Percentiles rank a stretch among this genome's conserved stretches.
These are phyloP conservation scores for Pseudozyma flocculosa DNA, from an alignment of 1,284 basidiomycete genomes.

Conservation along the genomic window DNA sequence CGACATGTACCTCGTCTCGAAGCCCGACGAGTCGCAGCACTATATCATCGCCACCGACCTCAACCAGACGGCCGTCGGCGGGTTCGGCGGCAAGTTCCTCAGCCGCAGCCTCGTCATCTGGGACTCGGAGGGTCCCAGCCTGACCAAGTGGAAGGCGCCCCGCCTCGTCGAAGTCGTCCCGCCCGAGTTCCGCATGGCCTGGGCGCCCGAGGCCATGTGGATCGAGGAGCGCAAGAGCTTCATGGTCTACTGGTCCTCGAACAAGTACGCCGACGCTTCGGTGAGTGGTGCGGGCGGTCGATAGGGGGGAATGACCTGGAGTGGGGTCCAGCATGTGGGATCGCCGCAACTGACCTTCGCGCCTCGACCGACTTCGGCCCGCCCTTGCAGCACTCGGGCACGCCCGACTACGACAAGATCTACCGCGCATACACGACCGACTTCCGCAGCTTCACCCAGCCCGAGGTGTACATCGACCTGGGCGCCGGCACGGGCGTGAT, in stretches of 20 bases:
- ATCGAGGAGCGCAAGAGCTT: conserved; percentile 12
- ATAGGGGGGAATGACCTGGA: too few relatives aligned
- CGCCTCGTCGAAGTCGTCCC: conserved; percentile 15
- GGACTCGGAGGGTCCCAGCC: conserved; percentile 10
- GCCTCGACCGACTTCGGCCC: too few relatives aligned
- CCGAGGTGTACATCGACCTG: conserved; percentile 16
- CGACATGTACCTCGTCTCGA: conserved; percentile 22
- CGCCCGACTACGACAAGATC: conserved; percentile 17
- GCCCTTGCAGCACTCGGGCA: conserved; percentile 6
- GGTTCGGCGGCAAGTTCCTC: conserved; percentile 10
- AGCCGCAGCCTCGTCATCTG: conserved; percentile 19
- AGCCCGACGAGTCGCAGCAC: conserved; percentile 14
- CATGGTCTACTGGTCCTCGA: conserved; percentile 21
- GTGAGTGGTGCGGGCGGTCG: too few relatives aligned
- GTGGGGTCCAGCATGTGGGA: too few relatives aligned
- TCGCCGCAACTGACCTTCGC: too few relatives aligned
- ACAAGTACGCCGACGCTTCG: conserved; percentile 16
- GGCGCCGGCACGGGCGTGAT: conserved; percentile 9
- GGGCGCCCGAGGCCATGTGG: conserved; percentile 16
- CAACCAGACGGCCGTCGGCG: conserved; percentile 16
- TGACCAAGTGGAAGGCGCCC: conserved; percentile 15
- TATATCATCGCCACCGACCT: conserved; percentile 29
- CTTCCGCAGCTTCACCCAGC: conserved; percentile 12
- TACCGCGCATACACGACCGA: conserved; percentile 18
- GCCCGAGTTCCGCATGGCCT: conserved; percentile 12